Conservation (phyloP, 1,284 basidiomycete species). For the Cryptococcus sp. region DNA sequence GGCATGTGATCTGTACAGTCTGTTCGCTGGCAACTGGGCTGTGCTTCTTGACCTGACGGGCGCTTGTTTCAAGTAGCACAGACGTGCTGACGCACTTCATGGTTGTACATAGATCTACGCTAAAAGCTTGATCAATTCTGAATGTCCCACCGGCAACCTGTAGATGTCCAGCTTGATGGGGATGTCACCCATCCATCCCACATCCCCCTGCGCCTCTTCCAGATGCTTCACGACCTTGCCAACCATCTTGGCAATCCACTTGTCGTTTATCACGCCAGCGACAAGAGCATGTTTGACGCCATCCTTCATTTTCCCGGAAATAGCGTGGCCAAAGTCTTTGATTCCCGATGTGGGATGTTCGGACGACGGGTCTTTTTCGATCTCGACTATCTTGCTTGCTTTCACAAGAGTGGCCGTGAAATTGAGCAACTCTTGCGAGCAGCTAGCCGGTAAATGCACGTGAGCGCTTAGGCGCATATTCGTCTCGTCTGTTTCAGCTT, state of each 20-base stretch:
- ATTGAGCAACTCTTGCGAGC: conserved; percentile 20
- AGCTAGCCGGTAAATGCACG: conserved; percentile 14
- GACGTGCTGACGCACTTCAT: too few relatives aligned
- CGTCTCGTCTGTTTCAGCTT: conserved; percentile 16
- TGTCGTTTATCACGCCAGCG: conserved; percentile 17
- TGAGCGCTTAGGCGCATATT: conserved; percentile 15
- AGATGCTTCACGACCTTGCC: conserved; percentile 14
- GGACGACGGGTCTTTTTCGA: conserved; percentile 15
- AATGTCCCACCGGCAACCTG: conserved; percentile 17
- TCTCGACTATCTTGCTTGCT: conserved; percentile 19
- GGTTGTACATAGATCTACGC: too few relatives aligned
- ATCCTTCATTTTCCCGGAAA: conserved; percentile 19
- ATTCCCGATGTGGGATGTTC: conserved; percentile 13
- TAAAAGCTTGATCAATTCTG: conserved; percentile 14
- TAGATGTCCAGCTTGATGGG: conserved; percentile 18
- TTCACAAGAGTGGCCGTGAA: conserved; percentile 21
- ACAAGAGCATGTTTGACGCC: conserved; percentile 19
- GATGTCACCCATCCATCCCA: conserved; percentile 20
- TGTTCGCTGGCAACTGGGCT: too few relatives aligned
- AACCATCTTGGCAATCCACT: conserved; percentile 25
- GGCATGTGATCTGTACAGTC: too few relatives aligned
- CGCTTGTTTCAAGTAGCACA: too few relatives aligned
- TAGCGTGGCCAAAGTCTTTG: conserved; percentile 16
- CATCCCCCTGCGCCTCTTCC: conserved; percentile 17
- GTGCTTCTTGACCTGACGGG: too few relatives aligned